phyloP scores from a whole-genome alignment of 2,329 filamentous ascomycete genomes.

The Alternaria sp. region DNA sequence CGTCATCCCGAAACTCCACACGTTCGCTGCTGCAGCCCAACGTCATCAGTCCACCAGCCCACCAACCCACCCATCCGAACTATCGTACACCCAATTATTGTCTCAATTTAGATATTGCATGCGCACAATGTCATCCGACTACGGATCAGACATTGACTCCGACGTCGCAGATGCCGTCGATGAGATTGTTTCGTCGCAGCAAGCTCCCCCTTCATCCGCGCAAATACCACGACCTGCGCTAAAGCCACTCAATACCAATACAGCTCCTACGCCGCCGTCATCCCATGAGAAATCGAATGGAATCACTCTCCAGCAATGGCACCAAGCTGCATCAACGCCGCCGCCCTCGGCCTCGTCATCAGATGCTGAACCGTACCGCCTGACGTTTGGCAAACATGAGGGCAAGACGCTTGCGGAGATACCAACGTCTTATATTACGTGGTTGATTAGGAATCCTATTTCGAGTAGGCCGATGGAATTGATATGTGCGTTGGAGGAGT shows the following conservation, averaged over 20 bases:
- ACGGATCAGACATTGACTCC: background rate
- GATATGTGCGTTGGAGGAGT: background rate
- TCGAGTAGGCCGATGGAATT: background rate
- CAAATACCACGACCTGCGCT: background rate
- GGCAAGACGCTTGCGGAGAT: background rate
- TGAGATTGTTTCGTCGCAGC: background rate
- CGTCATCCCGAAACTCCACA: background rate
- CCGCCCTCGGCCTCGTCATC: background rate
- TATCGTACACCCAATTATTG: no score
- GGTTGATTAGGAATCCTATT: background rate
- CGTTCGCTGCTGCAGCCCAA: background rate
- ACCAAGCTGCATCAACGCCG: background rate
- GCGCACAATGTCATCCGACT: background rate
- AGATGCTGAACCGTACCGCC: background rate
- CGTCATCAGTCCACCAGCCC: background rate
- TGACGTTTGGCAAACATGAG: background rate
- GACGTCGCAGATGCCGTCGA: background rate
- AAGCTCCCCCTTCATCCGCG: background rate
- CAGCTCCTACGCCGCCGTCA: fast-evolving
- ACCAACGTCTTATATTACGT: background rate
- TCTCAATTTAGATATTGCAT: background rate
- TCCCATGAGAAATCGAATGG: background rate
- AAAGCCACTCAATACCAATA: background rate
- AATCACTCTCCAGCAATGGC: background rate
- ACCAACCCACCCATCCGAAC: background rate